These are phyloP conservation scores for Gossypium turneri DNA, from an alignment of 345 rosid species.

Conservation along the genomic window DNA sequence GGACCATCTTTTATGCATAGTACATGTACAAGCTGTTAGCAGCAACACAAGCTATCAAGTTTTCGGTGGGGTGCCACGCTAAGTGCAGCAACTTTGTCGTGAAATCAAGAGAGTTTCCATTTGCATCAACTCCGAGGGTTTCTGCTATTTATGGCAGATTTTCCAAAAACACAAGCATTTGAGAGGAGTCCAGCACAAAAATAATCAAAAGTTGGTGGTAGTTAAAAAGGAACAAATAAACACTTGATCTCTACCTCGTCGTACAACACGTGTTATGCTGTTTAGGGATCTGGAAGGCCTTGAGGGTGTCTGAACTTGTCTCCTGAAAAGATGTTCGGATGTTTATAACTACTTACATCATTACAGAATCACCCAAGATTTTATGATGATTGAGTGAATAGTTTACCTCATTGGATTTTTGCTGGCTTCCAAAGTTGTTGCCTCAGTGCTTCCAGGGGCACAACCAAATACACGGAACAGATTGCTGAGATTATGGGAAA, in stretches of 20 bases:
- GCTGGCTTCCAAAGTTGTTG: constrained; percentile 95
- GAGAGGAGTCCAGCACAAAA: neutral
- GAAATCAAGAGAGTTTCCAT: constrained; percentile 87
- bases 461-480: constrained; percentile 92
- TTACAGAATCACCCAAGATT: neutral
- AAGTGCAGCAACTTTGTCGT: constrained; percentile 89
- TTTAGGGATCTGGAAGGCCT: constrained; percentile 85
- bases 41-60: constrained; percentile 97
- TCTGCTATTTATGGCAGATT: constrained; percentile 46
- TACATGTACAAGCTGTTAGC: constrained; percentile 99
- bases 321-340: constrained; percentile 36
- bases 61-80: constrained; percentile 97
- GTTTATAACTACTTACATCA: neutral
- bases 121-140: constrained; percentile 68
- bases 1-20: constrained; percentile 55
- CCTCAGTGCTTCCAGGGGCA: constrained; percentile 66
- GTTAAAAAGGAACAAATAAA: neutral
- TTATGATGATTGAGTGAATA: neutral
- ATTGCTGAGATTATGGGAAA: constrained; percentile 51
- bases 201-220: constrained; percentile 3
- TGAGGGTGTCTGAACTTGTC: constrained; percentile 87
- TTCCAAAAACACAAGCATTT: neutral
- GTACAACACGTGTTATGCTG: constrained; percentile 86
- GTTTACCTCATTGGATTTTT: constrained; percentile 95
- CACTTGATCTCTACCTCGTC: constrained; percentile 61